A percentile compares a stretch with the other conserved stretches of the same genome.
Evolutionary conservation across 2,329 filamentous ascomycete species (phyloP).

Genomic region (Biscogniauxia marginata): DNA sequence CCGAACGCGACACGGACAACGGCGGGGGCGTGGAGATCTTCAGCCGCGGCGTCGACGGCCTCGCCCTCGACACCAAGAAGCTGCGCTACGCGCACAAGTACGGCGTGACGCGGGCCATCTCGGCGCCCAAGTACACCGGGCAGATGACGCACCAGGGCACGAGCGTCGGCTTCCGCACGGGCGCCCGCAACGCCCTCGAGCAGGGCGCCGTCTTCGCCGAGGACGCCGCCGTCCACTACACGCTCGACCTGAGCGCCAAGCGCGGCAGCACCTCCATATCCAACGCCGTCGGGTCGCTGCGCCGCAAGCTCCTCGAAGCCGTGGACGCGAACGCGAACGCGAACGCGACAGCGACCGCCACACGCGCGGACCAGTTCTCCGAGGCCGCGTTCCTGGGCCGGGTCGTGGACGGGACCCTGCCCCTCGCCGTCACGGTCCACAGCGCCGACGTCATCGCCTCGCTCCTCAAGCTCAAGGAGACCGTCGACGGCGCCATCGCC

Average conservation of each 20-base stretch:
- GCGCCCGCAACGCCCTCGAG: slow-evolving; percentile 45
- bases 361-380: slow-evolving; percentile 39
- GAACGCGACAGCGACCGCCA: slow-evolving; percentile 24
- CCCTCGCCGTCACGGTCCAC: slow-evolving; percentile 59
- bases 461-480: slow-evolving; percentile 56
- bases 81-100: slow-evolving; percentile 51
- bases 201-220: slow-evolving; percentile 51
- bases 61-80: slow-evolving; percentile 56
- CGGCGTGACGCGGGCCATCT: slow-evolving; percentile 58
- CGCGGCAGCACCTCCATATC: slow-evolving; percentile 48
- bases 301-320: slow-evolving; percentile 54
- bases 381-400: slow-evolving; percentile 51
- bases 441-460: slow-evolving; percentile 63
- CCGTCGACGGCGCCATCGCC: slow-evolving; percentile 46
- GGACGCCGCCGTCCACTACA: slow-evolving; percentile 59
- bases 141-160: slow-evolving; percentile 51
- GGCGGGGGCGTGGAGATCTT: slow-evolving; percentile 48
- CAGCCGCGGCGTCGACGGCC: slow-evolving; percentile 57
- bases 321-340: slow-evolving; percentile 38
- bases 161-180: slow-evolving; percentile 58
- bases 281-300: slow-evolving; percentile 49
- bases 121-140: slow-evolving; percentile 49
- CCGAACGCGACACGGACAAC: slow-evolving; percentile 54
- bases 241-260: slow-evolving; percentile 49
- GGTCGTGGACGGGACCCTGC: slow-evolving; percentile 52